These are phyloP conservation scores for Phytophthora litchii DNA, from an alignment of 352 stramenopile genomes.

Conservation along the genomic window DNA sequence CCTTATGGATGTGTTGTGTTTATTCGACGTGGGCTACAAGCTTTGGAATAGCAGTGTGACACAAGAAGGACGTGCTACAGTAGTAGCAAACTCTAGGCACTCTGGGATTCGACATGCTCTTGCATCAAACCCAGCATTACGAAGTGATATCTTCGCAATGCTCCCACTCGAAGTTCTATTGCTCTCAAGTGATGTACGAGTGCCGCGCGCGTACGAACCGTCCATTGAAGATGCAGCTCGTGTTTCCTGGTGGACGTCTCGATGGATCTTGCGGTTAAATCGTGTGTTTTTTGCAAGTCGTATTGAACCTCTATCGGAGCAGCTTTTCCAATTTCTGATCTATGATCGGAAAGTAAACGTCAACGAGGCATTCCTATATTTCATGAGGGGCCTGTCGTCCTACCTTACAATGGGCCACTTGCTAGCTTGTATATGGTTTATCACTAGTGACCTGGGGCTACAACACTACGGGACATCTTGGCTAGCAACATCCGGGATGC, in stretches of 20 bases:
- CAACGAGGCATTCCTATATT: conserved; percentile 50
- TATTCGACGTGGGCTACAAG: conserved; percentile 51
- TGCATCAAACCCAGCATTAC: conserved; percentile 37
- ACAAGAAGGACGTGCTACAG: conserved; percentile 8
- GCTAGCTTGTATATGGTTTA: conserved; percentile 67
- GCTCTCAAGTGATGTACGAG: conserved; percentile 21
- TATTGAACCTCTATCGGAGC: conserved; percentile 45
- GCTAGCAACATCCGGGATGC: conserved; percentile 63
- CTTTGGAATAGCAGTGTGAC: conserved; percentile 26
- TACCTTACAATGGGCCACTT: conserved; percentile 70
- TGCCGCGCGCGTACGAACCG: conserved; percentile 1
- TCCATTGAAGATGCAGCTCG: neutral
- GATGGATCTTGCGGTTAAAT: conserved; percentile 63
- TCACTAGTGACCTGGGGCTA: conserved; percentile 44
- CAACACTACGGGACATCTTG: conserved; percentile 54
- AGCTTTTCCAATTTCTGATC: conserved; percentile 64
- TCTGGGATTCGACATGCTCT: conserved; percentile 11
- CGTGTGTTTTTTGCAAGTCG: conserved; percentile 49
- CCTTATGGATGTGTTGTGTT: conserved; percentile 56
- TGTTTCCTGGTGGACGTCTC: conserved; percentile 39
- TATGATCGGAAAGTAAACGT: conserved; percentile 60
- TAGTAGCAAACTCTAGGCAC: no score
- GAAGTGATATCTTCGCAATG: conserved; percentile 48
- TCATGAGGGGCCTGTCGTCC: conserved; percentile 47
- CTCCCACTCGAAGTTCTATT: conserved; percentile 58